Conservation (phyloP, 2,329 filamentous ascomycete species). For the Penicillium sp. region DNA sequence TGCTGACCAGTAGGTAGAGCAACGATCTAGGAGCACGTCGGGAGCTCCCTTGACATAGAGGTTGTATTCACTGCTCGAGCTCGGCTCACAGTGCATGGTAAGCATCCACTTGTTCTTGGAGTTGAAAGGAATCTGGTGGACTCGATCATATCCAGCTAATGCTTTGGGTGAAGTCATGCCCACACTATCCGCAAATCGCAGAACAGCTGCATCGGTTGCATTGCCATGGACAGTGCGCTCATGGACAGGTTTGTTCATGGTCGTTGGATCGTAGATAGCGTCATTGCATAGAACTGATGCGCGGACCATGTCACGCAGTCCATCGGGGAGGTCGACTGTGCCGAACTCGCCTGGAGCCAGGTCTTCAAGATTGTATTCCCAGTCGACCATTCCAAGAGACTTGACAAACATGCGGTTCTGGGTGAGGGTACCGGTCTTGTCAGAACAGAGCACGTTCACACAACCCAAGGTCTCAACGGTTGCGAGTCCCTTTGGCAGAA, state of each 20-base stretch:
- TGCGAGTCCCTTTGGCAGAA: conserved; percentile 77
- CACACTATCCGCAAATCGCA: conserved; percentile 70
- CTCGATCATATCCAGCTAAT: conserved; percentile 60
- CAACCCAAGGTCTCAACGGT: conserved; percentile 76
- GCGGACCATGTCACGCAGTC: conserved; percentile 61
- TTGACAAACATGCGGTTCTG: conserved; percentile 70
- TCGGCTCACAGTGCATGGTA: conserved; percentile 48
- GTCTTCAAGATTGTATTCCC: conserved; percentile 22
- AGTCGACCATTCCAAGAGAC: conserved; percentile 30
- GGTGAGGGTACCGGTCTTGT: conserved; percentile 68
- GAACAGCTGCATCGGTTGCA: conserved; percentile 73
- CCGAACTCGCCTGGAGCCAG: conserved; percentile 15
- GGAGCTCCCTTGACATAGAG: conserved; percentile 72
- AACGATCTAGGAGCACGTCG: conserved; percentile 69
- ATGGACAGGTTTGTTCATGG: conserved; percentile 58
- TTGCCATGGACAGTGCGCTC: conserved; percentile 71
- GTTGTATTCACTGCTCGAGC: conserved; percentile 31
- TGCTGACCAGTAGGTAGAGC: conserved; percentile 60
- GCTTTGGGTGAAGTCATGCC: conserved; percentile 60
- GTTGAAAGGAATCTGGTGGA: conserved; percentile 74
- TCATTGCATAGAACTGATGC: conserved; percentile 72
- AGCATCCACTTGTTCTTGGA: conserved; percentile 86
- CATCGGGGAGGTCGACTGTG: conserved; percentile 29
- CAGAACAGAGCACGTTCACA: conserved; percentile 74
- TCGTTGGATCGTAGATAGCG: conserved; percentile 70